Conservation (phyloP, 2,329 filamentous ascomycete species). For the Scopulariopsis brevicaulis region DNA sequence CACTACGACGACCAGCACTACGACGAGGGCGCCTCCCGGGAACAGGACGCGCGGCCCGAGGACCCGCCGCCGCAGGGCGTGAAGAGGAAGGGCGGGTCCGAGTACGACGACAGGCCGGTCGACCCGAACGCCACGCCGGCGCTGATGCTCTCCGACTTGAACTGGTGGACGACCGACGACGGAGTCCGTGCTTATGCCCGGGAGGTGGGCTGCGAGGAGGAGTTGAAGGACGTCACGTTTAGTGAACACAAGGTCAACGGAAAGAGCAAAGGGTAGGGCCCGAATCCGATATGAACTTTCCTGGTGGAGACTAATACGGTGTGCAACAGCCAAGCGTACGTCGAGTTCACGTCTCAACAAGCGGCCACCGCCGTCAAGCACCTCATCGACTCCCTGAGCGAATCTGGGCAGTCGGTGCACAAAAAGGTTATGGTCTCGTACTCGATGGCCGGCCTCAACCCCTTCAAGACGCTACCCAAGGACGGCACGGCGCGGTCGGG, state of each 20-base stretch:
- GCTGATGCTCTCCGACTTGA: slow-evolving; percentile 76
- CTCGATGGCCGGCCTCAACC: slow-evolving; percentile 67
- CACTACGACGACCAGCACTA: slow-evolving; percentile 20
- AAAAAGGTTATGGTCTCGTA: slow-evolving; percentile 69
- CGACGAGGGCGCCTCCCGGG: slow-evolving; percentile 20
- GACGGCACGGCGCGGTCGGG: slow-evolving; percentile 50
- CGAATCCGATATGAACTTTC: not conserved
- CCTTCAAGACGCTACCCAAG: slow-evolving; percentile 84
- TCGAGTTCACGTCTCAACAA: slow-evolving; percentile 75
- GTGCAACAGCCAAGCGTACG: slow-evolving; percentile 54
- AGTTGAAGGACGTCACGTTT: slow-evolving; percentile 88
- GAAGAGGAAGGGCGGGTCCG: slow-evolving; percentile 47
- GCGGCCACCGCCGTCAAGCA: slow-evolving; percentile 79
- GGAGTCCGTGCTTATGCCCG: slow-evolving; percentile 82
- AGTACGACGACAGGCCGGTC: slow-evolving; percentile 39
- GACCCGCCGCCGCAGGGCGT: slow-evolving; percentile 35
- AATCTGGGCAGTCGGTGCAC: slow-evolving; percentile 26
- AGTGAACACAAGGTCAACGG: slow-evolving; percentile 98
- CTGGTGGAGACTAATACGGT: not conserved
- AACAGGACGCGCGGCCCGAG: slow-evolving; percentile 24
- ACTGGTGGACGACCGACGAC: slow-evolving; percentile 97
- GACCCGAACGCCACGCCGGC: slow-evolving; percentile 55
- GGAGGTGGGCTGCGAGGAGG: slow-evolving; percentile 68
- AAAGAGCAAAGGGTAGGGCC: slow-evolving; percentile 84
- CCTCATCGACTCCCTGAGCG: slow-evolving; percentile 53